Percentiles rank a stretch among this genome's conserved stretches.
Conservation (phyloP, 192 early-diverging fungal species). For the Lobosporangium transversale region DNA sequence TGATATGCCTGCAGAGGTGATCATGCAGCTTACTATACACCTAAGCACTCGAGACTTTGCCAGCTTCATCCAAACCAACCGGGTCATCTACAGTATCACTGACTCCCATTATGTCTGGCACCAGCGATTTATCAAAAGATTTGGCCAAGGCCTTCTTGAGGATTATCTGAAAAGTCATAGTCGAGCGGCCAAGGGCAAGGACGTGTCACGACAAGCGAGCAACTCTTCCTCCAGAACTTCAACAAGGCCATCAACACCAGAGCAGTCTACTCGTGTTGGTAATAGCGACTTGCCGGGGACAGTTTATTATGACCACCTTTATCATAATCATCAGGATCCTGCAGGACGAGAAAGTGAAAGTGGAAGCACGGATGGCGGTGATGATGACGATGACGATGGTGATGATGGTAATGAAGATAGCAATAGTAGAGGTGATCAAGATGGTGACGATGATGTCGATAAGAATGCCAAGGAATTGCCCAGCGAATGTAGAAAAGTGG, state of each 20-base stretch:
- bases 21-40: conserved; percentile 18
- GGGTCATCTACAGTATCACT: conserved; percentile 8
- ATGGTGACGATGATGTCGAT: background rate
- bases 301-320: background rate
- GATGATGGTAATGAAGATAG: background rate
- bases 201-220: background rate
- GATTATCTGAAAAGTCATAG: background rate
- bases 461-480: conserved; percentile 15
- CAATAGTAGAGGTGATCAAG: background rate
- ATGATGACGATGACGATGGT: background rate
- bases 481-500: conserved; percentile 22
- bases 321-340: conserved; percentile 30
- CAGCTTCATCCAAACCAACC: conserved; percentile 30
- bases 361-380: background rate
- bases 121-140: conserved; percentile 22
- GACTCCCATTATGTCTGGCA: conserved; percentile 47
- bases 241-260: conserved; percentile 4
- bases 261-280: background rate
- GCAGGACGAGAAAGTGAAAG: background rate
- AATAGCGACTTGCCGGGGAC: background rate
- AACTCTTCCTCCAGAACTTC: background rate
- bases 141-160: conserved; percentile 31
- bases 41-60: conserved; percentile 28
- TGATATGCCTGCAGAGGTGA: conserved; percentile 29
- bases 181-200: background rate